Conservation (phyloP, 139 green algal genomes). For the Nannochloris sp. region DNA sequence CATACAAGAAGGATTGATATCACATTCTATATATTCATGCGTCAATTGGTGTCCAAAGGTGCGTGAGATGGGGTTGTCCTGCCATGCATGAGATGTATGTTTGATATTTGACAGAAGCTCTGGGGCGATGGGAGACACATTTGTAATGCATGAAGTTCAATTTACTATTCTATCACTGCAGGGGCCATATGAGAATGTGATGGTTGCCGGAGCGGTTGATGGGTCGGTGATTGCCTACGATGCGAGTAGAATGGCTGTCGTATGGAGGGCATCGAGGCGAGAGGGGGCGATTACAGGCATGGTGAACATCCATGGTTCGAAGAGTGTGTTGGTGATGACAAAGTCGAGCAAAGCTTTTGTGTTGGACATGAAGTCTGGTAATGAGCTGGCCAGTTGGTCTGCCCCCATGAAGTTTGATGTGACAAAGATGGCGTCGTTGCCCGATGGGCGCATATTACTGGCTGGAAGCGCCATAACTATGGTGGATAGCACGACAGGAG, state of each 20-base stretch:
- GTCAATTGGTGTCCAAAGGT: not conserved
- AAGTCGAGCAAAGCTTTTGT: not conserved
- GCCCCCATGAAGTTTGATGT: slow-evolving; percentile 4
- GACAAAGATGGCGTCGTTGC: not conserved
- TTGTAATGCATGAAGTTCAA: too few relatives aligned
- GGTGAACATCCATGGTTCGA: not conserved
- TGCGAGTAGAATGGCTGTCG: not conserved
- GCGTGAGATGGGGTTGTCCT: not conserved
- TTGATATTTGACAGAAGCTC: too few relatives aligned
- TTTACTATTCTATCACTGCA: not conserved
- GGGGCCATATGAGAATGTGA: not conserved
- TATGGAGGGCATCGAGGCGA: not conserved
- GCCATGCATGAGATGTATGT: too few relatives aligned
- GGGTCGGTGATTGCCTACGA: slow-evolving; percentile 10
- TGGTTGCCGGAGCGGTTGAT: slow-evolving; percentile 6
- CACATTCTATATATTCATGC: slow-evolving; percentile 1
- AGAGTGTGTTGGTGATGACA: not conserved
- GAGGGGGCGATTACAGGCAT: not conserved
- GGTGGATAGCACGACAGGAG: slow-evolving; percentile 2
- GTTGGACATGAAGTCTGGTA: slow-evolving; percentile 2
- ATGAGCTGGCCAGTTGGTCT: not conserved
- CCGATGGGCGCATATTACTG: not conserved
- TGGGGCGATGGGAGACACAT: too few relatives aligned
- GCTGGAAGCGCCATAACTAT: not conserved
- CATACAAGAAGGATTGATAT: not conserved